Conservation (phyloP, 208 protist genomes). For the Vickermania spadyakhi region DNA sequence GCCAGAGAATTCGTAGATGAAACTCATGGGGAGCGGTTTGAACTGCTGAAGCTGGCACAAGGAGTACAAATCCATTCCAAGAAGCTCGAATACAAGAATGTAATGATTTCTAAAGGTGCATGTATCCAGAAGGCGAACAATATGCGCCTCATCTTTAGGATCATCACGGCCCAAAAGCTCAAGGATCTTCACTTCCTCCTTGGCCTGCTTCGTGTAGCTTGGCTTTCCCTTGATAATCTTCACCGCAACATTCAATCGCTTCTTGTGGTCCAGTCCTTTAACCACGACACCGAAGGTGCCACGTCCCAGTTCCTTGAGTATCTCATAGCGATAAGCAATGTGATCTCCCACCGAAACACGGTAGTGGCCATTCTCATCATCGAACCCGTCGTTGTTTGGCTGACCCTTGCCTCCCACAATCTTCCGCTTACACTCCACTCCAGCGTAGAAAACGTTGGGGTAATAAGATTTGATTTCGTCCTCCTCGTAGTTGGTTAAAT, state of each 20-base stretch:
- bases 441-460: slow-evolving; percentile 59
- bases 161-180: slow-evolving; percentile 47
- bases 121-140: slow-evolving; percentile 54
- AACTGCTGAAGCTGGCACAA: slow-evolving; percentile 64
- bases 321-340: slow-evolving; percentile 88
- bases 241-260: slow-evolving; percentile 39
- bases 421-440: slow-evolving; percentile 42
- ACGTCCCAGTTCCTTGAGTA: slow-evolving; percentile 67
- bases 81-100: slow-evolving; percentile 69
- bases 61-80: slow-evolving; percentile 62
- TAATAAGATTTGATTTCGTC: slow-evolving; percentile 49
- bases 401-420: slow-evolving; percentile 26
- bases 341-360: slow-evolving; percentile 86
- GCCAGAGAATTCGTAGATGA: slow-evolving; percentile 61
- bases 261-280: slow-evolving; percentile 66
- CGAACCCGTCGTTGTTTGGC: slow-evolving; percentile 83
- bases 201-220: slow-evolving; percentile 72
- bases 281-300: slow-evolving; percentile 89
- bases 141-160: slow-evolving; percentile 40
- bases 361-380: slow-evolving; percentile 93
- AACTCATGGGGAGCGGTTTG: slow-evolving; percentile 52
- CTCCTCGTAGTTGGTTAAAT: slow-evolving; percentile 60
- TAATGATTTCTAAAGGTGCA: slow-evolving; percentile 70
- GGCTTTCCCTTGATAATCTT: slow-evolving; percentile 85
- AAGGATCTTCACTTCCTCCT: slow-evolving; percentile 78